These are phyloP conservation scores for Emmonsiellopsis sp. DNA, from an alignment of 2,329 filamentous ascomycete genomes.

Conservation along the genomic window DNA sequence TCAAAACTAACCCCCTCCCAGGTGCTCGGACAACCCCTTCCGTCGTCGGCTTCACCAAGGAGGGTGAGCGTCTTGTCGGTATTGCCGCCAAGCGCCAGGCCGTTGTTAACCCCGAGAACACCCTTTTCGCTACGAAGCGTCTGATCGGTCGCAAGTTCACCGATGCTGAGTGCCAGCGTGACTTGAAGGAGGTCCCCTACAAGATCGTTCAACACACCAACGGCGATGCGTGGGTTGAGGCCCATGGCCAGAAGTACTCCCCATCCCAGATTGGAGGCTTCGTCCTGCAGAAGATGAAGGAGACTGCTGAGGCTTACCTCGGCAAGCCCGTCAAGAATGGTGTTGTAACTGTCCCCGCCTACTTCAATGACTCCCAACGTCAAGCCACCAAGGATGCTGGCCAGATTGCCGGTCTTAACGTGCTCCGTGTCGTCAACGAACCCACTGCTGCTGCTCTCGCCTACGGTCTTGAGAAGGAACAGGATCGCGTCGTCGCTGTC, in stretches of 20 bases:
- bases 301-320: slow-evolving; percentile 90
- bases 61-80: slow-evolving; percentile 93
- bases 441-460: slow-evolving; percentile 91
- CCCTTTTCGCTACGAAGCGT: slow-evolving; percentile 96
- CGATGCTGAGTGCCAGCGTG: slow-evolving; percentile 86
- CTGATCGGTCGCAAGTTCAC: slow-evolving; percentile 96
- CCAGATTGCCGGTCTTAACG: slow-evolving; percentile 91
- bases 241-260: slow-evolving; percentile 90
- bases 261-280: slow-evolving; percentile 98
- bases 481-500: slow-evolving; percentile 81
- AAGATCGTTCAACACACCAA: slow-evolving; percentile 97
- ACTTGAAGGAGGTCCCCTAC: slow-evolving; percentile 96
- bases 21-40: slow-evolving; percentile 87
- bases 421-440: slow-evolving; percentile 96
- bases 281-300: slow-evolving; percentile 97
- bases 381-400: slow-evolving; percentile 97
- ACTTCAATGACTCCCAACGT: slow-evolving; percentile 98
- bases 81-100: slow-evolving; percentile 96
- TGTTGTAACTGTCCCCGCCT: slow-evolving; percentile 92
- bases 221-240: slow-evolving; percentile 91
- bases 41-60: slow-evolving; percentile 89
- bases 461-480: slow-evolving; percentile 92
- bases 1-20: slow-evolving; percentile 24
- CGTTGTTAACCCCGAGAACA: slow-evolving; percentile 97
- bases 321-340: slow-evolving; percentile 89